Evolutionary conservation across 2,329 filamentous ascomycete genomes (phyloP).

Genomic region (Sarocladium oryzae): DNA sequence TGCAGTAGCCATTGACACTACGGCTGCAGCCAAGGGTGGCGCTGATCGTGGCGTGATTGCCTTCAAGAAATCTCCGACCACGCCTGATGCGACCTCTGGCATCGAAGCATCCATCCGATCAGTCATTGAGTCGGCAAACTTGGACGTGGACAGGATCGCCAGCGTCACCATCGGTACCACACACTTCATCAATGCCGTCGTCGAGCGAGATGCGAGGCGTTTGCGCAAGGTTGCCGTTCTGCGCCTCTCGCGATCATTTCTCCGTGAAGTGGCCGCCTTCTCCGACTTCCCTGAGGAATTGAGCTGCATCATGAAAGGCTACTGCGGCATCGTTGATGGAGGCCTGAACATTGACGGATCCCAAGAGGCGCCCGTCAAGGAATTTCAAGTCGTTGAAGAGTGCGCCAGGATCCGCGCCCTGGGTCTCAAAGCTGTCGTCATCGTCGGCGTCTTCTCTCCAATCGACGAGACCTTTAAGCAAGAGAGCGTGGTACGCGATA

Average conservation of each 20-base stretch:
- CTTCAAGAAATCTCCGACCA: slow-evolving; percentile 43
- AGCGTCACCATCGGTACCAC: slow-evolving; percentile 49
- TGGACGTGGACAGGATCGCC: slow-evolving; percentile 31
- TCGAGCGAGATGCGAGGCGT: slow-evolving; percentile 43
- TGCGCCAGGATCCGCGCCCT: slow-evolving; percentile 17
- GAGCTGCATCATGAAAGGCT: slow-evolving; percentile 37
- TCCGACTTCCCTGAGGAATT: slow-evolving; percentile 47
- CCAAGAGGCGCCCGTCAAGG: not conserved
- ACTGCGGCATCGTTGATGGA: slow-evolving; percentile 39
- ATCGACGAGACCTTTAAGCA: slow-evolving; percentile 47
- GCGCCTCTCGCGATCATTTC: slow-evolving; percentile 47
- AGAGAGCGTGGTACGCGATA: slow-evolving; percentile 41
- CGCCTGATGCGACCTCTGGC: slow-evolving; percentile 42
- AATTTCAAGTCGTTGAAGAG: not conserved
- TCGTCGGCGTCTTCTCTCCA: slow-evolving; percentile 52
- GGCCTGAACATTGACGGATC: slow-evolving; percentile 46
- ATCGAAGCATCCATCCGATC: slow-evolving; percentile 39
- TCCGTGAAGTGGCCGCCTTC: slow-evolving; percentile 42
- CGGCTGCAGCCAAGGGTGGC: not conserved
- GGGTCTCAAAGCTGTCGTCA: slow-evolving; percentile 36
- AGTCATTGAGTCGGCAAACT: slow-evolving; percentile 28
- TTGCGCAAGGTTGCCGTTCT: slow-evolving; percentile 47
- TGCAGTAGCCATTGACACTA: slow-evolving; percentile 1
- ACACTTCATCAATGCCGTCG: slow-evolving; percentile 53
- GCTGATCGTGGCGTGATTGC: slow-evolving; percentile 33